Evolutionary conservation across 768 basidiomycete species (phyloP).

Genomic region (Suillus variegatus): DNA sequence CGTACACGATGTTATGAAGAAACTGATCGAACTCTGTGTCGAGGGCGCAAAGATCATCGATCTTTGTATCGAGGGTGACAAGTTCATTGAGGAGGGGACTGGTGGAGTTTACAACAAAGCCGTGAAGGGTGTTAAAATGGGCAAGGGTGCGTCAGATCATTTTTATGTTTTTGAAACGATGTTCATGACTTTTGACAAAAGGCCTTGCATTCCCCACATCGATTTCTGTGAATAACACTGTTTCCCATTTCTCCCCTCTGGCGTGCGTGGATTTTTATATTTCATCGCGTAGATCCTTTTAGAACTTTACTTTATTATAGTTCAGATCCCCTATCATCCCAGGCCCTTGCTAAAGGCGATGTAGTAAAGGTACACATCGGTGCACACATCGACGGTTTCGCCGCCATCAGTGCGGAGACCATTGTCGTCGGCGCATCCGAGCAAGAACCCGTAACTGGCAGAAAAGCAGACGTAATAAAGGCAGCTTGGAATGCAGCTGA

Average conservation of each 20-base stretch:
- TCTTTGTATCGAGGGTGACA: conserved; percentile 92
- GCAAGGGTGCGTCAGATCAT: conserved; percentile 64
- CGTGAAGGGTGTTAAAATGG: conserved; percentile 84
- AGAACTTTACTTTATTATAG: conserved; percentile 36
- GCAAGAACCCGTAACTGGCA: conserved; percentile 75
- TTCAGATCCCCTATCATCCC: conserved; percentile 71
- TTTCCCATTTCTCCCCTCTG: conserved; percentile 96
- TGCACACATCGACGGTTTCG: conserved; percentile 97
- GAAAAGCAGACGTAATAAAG: conserved; percentile 88
- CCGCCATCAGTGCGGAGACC: conserved; percentile 91
- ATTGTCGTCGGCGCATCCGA: conserved; percentile 81
- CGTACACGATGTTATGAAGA: conserved; percentile 80
- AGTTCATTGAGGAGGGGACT: conserved; percentile 85
- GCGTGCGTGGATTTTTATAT: conserved; percentile 52
- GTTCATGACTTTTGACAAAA: conserved; percentile 27
- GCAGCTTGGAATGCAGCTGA: conserved; percentile 95
- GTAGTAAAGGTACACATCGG: conserved; percentile 96
- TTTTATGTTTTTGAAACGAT: not conserved
- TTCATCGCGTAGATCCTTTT: not conserved
- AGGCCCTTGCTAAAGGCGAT: conserved; percentile 78
- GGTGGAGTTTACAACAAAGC: conserved; percentile 87
- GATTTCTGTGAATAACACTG: conserved; percentile 92
- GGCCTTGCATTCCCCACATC: conserved; percentile 94
- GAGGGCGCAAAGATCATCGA: conserved; percentile 90
- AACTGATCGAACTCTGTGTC: conserved; percentile 71